phyloP scores from a whole-genome alignment of 2,329 filamentous ascomycete genomes.

The Rhexocercosporidium sp. region DNA sequence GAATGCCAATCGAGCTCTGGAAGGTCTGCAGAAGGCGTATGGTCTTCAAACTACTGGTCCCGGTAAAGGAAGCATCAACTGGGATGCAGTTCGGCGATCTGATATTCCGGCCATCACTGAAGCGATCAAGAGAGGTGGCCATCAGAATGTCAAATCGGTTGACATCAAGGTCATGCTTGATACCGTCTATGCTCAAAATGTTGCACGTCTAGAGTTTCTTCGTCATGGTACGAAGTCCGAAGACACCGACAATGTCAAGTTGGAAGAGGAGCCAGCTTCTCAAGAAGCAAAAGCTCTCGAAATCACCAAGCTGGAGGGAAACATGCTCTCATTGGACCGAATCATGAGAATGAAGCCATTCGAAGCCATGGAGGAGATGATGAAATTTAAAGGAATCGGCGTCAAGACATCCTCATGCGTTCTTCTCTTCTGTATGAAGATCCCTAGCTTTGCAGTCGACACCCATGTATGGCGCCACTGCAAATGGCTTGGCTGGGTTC shows the following conservation, averaged over 20 bases:
- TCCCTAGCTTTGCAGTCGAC: constrained; percentile 61
- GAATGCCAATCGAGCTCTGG: constrained; percentile 67
- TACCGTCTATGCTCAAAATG: constrained; percentile 73
- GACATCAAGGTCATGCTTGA: constrained; percentile 77
- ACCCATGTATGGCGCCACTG: constrained; percentile 60
- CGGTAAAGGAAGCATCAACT: constrained; percentile 75
- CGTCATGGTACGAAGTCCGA: constrained; percentile 48
- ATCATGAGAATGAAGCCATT: constrained; percentile 51
- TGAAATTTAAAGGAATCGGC: constrained; percentile 57
- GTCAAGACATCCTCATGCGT: constrained; percentile 64
- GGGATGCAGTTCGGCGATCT: constrained; percentile 70
- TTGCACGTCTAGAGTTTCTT: constrained; percentile 56
- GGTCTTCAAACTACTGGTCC: constrained; percentile 66
- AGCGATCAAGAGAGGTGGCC: constrained; percentile 72
- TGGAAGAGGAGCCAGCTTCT: constrained; percentile 48
- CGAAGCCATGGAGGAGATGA: constrained; percentile 56
- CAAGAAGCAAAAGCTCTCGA: constrained; percentile 60
- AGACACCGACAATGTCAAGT: constrained; percentile 48
- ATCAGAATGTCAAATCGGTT: constrained; percentile 72
- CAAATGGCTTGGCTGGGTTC: constrained; percentile 61
- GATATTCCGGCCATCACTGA: constrained; percentile 65
- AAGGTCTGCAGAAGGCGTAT: constrained; percentile 67
- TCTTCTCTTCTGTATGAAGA: constrained; percentile 59
- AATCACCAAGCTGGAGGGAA: constrained; percentile 59
- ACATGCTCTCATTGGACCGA: constrained; percentile 62